These are phyloP conservation scores for Diplodia mutila DNA, from an alignment of 2,329 filamentous ascomycete genomes.

Conservation along the genomic window DNA sequence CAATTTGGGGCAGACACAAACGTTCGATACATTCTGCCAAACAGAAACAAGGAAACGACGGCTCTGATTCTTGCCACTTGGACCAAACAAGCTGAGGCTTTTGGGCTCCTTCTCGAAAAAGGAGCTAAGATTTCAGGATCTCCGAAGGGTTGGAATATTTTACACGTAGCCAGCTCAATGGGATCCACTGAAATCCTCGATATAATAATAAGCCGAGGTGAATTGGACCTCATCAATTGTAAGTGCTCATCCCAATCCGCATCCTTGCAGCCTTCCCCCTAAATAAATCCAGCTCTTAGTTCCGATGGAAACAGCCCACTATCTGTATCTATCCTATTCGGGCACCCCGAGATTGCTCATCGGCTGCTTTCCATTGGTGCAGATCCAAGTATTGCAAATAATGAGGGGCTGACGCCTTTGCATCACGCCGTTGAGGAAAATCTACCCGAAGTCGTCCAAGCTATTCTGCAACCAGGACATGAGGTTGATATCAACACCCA, in stretches of 20 bases:
- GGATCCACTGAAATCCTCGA: not conserved
- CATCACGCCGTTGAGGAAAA: not conserved
- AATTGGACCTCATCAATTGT: not conserved
- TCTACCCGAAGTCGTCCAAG: not conserved
- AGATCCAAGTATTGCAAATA: not conserved
- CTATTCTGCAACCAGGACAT: not conserved
- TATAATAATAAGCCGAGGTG: not conserved
- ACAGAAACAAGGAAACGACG: not conserved
- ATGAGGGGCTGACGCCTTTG: not conserved
- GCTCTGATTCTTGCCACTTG: accelerated
- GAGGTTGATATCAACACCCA: not conserved
- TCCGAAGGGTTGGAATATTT: not conserved
- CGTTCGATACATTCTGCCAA: not conserved
- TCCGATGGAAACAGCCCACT: accelerated
- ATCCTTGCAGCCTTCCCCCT: too few species aligned
- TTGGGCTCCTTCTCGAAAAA: not conserved
- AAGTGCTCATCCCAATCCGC: not conserved
- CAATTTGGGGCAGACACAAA: not conserved
- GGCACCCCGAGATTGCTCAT: not conserved
- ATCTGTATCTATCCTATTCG: accelerated
- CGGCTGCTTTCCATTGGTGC: not conserved
- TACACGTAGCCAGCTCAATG: accelerated
- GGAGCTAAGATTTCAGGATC: not conserved
- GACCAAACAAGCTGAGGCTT: not conserved
- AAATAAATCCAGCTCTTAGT: not conserved